phyloP scores from a whole-genome alignment of 2,329 filamentous ascomycete species.

The Xylariaceae sp. region DNA sequence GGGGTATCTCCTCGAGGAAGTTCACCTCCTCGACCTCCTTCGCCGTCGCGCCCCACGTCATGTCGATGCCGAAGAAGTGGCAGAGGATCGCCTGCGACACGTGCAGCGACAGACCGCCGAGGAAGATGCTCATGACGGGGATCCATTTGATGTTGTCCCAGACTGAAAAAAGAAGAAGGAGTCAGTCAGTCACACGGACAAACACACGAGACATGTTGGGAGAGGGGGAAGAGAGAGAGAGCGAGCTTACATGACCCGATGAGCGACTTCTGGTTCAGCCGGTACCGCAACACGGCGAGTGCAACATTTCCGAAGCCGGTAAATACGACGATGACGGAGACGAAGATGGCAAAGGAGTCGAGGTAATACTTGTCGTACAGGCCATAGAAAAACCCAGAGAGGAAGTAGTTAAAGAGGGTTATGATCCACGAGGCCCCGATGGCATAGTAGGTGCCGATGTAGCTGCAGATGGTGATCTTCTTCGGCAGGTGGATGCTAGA shows the following conservation, averaged over 20 bases:
- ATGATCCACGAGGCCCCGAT: conserved; percentile 71
- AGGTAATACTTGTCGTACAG: conserved; percentile 57
- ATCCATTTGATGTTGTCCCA: conserved; percentile 50
- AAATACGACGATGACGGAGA: conserved; percentile 32
- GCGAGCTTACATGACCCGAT: conserved; percentile 38
- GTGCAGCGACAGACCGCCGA: conserved; percentile 39
- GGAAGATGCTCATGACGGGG: conserved; percentile 37
- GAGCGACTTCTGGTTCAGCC: conserved; percentile 46
- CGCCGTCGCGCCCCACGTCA: conserved; percentile 33
- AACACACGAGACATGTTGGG: background rate
- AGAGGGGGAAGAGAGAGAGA: conserved; percentile 4
- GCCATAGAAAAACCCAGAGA: conserved; percentile 61
- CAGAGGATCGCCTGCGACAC: conserved; percentile 36
- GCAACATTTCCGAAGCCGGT: conserved; percentile 33
- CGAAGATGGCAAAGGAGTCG: conserved; percentile 42
- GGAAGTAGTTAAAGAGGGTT: conserved; percentile 68
- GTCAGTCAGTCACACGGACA: conserved; percentile 4
- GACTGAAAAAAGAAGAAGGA: conserved; percentile 27
- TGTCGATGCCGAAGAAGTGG: conserved; percentile 39
- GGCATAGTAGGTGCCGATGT: conserved; percentile 76
- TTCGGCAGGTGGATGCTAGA: conserved; percentile 70
- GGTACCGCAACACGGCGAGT: conserved; percentile 54
- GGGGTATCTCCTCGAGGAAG: conserved; percentile 31
- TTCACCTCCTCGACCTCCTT: conserved; percentile 32
- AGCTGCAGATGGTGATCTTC: conserved; percentile 70